Base-by-base conservation (phyloP, 2,329 filamentous ascomycete species). In the Exophiala sp. region DNA sequence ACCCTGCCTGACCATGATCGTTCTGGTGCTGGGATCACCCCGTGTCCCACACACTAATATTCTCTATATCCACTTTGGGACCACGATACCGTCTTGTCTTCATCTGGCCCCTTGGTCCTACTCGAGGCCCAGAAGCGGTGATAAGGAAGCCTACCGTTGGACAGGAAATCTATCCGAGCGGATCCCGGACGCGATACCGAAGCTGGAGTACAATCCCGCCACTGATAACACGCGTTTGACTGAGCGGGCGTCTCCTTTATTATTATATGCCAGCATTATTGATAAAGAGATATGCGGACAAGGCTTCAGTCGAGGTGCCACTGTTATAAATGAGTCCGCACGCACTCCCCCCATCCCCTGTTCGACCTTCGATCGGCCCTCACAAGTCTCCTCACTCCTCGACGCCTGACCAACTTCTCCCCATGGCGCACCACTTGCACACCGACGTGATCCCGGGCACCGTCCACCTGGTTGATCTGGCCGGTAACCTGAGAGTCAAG, bases 381-480 rank as follows among this genome's bases (percentile, higher is more conserved):
- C n/a, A 13, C 8, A 38, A 38, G 35, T 19, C 35, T 19, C 9
- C 19, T 19, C 13, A 5, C 16, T 38, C 19, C 13, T 7, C 35
- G 19, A 19, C 4, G 10, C 35, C 13, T 19, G 10, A 6, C 10
- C 9, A 9, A 38, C 16, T 38, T 7, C 29, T 34, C 37, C 22
- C 38, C 22, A 48, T 48, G 45, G 35, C 35, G 21, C 45, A 48
- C 34, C 14, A 38, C 24, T 16, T 48, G n/a, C 45, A 48, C 9
- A 48, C 45, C 23, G 45, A 48, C 16, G 45, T 48, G 23, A 41
- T 41, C 10, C 45, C 45, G 8, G 45, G 45, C 21, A 48, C 45
- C 16, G 45, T 48, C 2, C 46, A 48, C 19, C 14, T 48, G 46
- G 46, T 48, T 39, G 46, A 48, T 43, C 42, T 48, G 18, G 38